Conservation (phyloP, 202 grass and related monocot species). For the Musa balbisiana region DNA sequence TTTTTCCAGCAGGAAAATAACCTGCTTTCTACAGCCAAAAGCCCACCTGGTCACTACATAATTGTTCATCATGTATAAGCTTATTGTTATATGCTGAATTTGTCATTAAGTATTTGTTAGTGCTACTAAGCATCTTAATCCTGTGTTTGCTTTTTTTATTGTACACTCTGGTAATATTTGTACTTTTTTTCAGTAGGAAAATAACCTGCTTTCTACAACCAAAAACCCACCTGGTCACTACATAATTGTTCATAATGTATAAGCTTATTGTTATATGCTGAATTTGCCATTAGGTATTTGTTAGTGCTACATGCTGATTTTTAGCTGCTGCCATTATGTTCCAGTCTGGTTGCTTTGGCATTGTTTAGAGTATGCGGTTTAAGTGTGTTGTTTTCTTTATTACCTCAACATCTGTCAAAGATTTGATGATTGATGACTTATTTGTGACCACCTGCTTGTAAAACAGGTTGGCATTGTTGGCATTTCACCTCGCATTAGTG, state of each 20-base stretch:
- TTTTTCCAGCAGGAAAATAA: too few relatives aligned
- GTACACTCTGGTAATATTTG: too few relatives aligned
- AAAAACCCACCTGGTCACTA: too few relatives aligned
- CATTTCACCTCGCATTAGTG: constrained; percentile 70
- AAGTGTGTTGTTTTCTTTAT: background rate
- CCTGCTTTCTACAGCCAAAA: too few relatives aligned
- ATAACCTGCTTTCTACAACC: too few relatives aligned
- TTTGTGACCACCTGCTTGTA: background rate
- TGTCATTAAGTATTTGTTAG: background rate
- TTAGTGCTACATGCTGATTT: background rate
- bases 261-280: background rate
- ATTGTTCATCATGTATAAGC: background rate
- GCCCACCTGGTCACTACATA: too few relatives aligned
- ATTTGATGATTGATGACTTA: background rate
- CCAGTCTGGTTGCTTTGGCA: background rate
- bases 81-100: background rate
- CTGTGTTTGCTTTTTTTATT: too few relatives aligned
- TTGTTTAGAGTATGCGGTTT: background rate
- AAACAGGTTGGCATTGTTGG: constrained; percentile 60
- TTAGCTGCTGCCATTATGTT: background rate
- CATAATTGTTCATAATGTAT: too few relatives aligned
- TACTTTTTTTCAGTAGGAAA: too few relatives aligned
- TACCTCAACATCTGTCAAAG: background rate
- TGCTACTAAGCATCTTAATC: background rate
- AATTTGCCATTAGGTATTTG: constrained; percentile 1